Percentiles rank a stretch among this genome's conserved stretches.
Conservation (phyloP, 2,329 filamentous ascomycete genomes). For the Botrytis fabae region DNA sequence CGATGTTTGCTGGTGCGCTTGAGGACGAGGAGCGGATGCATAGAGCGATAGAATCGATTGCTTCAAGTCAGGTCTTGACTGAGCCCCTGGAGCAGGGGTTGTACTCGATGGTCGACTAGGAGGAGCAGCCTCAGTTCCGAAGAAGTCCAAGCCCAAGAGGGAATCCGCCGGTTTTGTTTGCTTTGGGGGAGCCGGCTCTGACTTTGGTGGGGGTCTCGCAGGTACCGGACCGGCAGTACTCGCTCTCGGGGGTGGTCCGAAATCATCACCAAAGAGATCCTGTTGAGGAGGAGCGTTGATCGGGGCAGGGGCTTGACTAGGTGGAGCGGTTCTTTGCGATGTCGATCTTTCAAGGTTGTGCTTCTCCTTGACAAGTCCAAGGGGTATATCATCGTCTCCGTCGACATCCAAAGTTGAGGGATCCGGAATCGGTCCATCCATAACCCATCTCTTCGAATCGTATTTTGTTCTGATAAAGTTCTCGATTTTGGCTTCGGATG, state of each 20-base stretch:
- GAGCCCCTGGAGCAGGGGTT: constrained; percentile 61
- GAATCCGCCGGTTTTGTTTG: constrained; percentile 78
- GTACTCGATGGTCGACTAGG: constrained; percentile 84
- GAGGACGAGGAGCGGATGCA: constrained; percentile 78
- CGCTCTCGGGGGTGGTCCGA: constrained; percentile 65
- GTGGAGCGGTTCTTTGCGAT: constrained; percentile 38
- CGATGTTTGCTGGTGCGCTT: constrained; percentile 53
- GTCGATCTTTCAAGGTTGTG: constrained; percentile 58
- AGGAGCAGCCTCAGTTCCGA: constrained; percentile 69
- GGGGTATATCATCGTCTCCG: constrained; percentile 77
- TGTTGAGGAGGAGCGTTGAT: constrained; percentile 54
- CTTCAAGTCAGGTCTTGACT: constrained; percentile 89
- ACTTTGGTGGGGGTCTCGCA: constrained; percentile 55
- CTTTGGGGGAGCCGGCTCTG: constrained; percentile 65
- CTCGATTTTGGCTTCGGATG: constrained; percentile 97
- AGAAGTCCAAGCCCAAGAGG: constrained; percentile 87
- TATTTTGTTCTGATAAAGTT: constrained; percentile 99
- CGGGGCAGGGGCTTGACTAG: constrained; percentile 33
- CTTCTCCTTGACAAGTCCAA: constrained; percentile 66
- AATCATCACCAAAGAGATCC: constrained; percentile 79
- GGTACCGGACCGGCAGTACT: constrained; percentile 68
- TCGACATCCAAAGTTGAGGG: constrained; percentile 82
- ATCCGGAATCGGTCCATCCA: constrained; percentile 94
- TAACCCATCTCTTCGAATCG: constrained; percentile 98
- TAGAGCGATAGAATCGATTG: constrained; percentile 97